These are phyloP conservation scores for Pezicula neosporulosa DNA, from an alignment of 2,329 filamentous ascomycete genomes.

Conservation along the genomic window DNA sequence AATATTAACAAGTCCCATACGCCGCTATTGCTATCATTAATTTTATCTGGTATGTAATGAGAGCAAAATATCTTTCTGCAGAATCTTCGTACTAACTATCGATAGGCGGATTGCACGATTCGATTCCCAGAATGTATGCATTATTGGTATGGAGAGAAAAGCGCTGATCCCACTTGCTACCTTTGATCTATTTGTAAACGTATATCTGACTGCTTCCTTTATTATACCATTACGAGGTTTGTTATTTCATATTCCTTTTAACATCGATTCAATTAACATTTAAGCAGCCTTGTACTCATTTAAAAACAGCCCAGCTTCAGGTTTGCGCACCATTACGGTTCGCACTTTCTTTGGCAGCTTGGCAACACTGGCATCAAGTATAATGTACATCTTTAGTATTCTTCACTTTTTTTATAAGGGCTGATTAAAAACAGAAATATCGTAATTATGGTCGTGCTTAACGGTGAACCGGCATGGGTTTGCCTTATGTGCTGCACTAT, in stretches of 20 bases:
- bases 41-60: conserved; percentile 35
- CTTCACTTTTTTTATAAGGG: conserved; percentile 14
- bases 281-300: too few relatives aligned
- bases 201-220: conserved; percentile 29
- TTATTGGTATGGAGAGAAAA: conserved; percentile 56
- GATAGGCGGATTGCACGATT: conserved; percentile 44
- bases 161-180: conserved; percentile 58
- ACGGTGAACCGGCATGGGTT: conserved; percentile 60
- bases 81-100: too few relatives aligned
- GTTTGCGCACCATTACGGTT: conserved; percentile 46
- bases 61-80: neutral
- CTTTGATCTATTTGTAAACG: conserved; percentile 57
- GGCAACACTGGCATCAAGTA: conserved; percentile 51
- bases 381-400: conserved; percentile 42
- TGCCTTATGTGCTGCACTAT: conserved; percentile 62
- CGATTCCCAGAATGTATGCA: conserved; percentile 42
- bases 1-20: conserved; percentile 15
- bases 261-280: too few relatives aligned
- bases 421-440: conserved; percentile 43
- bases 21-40: conserved; percentile 12
- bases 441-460: conserved; percentile 50
- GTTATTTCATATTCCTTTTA: too few relatives aligned
- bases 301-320: conserved; percentile 39
- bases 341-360: conserved; percentile 55
- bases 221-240: conserved; percentile 1